Base-by-base conservation (phyloP, 805 yeast genomes). In the Tetrapisispora phaffii region DNA sequence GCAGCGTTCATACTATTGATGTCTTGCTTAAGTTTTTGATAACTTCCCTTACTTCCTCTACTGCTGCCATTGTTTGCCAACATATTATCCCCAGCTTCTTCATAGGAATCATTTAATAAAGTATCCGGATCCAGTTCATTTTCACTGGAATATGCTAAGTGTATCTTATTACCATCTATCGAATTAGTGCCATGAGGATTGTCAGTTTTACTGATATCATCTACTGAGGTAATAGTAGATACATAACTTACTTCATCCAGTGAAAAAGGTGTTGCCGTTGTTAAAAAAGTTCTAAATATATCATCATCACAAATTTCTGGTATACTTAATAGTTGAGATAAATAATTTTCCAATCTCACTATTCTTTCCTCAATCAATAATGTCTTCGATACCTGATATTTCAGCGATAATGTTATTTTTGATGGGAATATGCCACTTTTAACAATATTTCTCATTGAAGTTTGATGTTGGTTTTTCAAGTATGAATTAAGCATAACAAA, bases 241-340 rank as follows among this genome's bases (percentile, higher is more conserved):
- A 19, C 12, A 9, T 12, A 12, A 13, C 16, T 10, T 29, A 4
- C 8, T 29, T n/a, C 21, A 8, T 34, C 23, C 10, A 36, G 12
- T 7, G 20, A 7, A 31, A 42, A 36, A 13, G 45, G 24, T 5
- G 22, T 36, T 1, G 54, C 36, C 29, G 52, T 55, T 0, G 96
- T 85, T 39, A 89, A 64, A 59, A 90, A 89, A 37, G 77, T 72
- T 45, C 96, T 68, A 57, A 89, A 84, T 6, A 78, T 77, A 43
- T 75, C 72, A 57, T 84, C 81, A 23, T 78, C 74, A 57, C 96
- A 88, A 2, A 89, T 84, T 23, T 76, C 78, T 0, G 85, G 82
- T 15, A 80, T 72, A 28, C 64, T 55, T 17, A 89, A 62, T 41
- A 89, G 63, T 20, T 67, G 66, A 34, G 73, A 71, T 24, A 89